These are phyloP conservation scores for Fusarium sp. DNA, from an alignment of 2,329 filamentous ascomycete species.

Conservation along the genomic window DNA sequence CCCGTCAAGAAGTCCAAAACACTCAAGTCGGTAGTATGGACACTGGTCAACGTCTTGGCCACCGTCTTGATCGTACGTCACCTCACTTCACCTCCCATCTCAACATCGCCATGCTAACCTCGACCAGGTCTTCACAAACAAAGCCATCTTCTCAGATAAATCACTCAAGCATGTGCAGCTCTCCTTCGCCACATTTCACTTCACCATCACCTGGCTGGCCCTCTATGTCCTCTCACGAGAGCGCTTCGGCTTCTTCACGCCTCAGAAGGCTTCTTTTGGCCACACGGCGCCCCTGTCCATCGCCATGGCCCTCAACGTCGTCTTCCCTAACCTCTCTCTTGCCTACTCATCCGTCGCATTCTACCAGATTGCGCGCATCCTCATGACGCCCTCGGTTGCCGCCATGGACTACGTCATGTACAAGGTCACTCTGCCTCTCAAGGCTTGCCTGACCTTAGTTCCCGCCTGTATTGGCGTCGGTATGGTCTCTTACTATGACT, in stretches of 20 bases:
- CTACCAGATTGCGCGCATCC: conserved; percentile 76
- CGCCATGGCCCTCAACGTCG: conserved; percentile 76
- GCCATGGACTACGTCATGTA: conserved; percentile 74
- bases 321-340: conserved; percentile 75
- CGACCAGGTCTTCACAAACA: conserved; percentile 75
- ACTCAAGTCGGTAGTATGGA: conserved; percentile 57
- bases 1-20: not conserved
- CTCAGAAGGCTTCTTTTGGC: conserved; percentile 65
- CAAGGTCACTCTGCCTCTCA: conserved; percentile 64
- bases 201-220: conserved; percentile 73
- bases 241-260: conserved; percentile 67
- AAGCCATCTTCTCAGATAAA: conserved; percentile 73
- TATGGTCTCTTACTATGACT: conserved; percentile 77
- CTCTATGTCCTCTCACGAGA: conserved; percentile 72
- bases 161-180: conserved; percentile 71
- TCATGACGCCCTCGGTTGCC: conserved; percentile 74
- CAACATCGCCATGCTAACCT: conserved; percentile 25
- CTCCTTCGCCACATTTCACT: conserved; percentile 76
- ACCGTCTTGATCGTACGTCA: conserved; percentile 70
- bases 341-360: conserved; percentile 77
- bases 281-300: conserved; percentile 73
- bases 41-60: conserved; percentile 70
- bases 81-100: not conserved
- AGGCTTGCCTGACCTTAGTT: conserved; percentile 67
- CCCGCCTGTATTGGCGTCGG: conserved; percentile 74